Conservation (phyloP, 768 basidiomycete species). For the Leccinum uliginosum region DNA sequence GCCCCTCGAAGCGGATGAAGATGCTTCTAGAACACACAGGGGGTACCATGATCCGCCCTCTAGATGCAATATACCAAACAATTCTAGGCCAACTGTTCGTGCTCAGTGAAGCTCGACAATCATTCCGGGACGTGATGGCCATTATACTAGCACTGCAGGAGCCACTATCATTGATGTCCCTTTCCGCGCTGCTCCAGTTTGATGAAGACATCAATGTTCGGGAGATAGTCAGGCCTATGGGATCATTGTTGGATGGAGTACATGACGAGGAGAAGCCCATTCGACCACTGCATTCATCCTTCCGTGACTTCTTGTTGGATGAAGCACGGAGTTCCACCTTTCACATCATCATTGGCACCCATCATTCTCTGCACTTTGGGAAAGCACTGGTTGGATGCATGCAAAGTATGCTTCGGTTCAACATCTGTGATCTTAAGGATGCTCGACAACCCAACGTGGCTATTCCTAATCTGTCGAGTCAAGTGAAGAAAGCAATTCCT, state of each 20-base stretch:
- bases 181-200: neutral
- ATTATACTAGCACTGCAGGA: neutral
- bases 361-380: neutral
- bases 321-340: neutral
- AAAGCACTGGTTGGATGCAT: neutral
- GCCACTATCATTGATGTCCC: neutral
- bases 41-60: neutral
- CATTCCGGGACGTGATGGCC: neutral
- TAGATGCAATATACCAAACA: neutral
- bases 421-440: constrained; percentile 6
- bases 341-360: neutral
- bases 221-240: neutral
- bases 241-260: neutral
- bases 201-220: neutral
- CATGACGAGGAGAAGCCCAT: neutral
- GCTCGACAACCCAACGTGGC: neutral
- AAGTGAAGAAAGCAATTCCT: neutral
- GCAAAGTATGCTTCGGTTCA: constrained; percentile 2
- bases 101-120: neutral
- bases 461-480: neutral
- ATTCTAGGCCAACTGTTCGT: neutral
- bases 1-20: neutral
- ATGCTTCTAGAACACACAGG: neutral
- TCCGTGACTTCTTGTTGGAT: too few species aligned
- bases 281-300: too few species aligned